Percentiles rank a stretch among this genome's conserved stretches.
These are phyloP conservation scores for Pyronema domesticum DNA, from an alignment of 495 filamentous ascomycete genomes.

Conservation along the genomic window DNA sequence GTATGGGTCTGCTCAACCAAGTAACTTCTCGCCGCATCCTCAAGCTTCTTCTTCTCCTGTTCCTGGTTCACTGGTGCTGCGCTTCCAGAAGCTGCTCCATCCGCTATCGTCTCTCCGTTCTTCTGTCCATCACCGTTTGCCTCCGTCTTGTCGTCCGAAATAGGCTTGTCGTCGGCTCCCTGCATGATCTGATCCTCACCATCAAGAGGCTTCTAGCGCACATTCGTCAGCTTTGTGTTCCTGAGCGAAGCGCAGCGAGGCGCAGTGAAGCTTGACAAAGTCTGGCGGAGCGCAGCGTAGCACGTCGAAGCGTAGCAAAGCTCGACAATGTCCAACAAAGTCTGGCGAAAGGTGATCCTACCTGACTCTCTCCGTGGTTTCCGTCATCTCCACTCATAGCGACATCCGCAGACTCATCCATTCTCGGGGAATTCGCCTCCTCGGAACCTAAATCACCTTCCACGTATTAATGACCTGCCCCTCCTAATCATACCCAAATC, in stretches of 20 bases:
- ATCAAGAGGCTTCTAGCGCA: conserved; percentile 6
- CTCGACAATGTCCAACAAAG: conserved; percentile 4
- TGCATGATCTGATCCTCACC: conserved; percentile 25
- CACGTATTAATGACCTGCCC: conserved; percentile 12
- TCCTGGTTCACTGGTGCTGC: conserved; percentile 15
- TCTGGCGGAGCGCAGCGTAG: conserved; percentile 3
- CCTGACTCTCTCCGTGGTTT: conserved; percentile 2
- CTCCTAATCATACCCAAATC: conserved; percentile 11
- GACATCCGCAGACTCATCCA: conserved; percentile 6
- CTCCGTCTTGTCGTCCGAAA: conserved; percentile 15
- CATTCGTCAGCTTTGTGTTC: conserved; percentile 11
- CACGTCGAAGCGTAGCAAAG: conserved; percentile 8
- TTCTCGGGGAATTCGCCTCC: background rate
- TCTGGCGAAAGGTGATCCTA: conserved; percentile 10
- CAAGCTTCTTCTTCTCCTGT: conserved; percentile 51
- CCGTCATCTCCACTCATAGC: conserved; percentile 13
- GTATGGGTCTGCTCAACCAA: conserved; percentile 81
- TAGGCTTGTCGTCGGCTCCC: conserved; percentile 25
- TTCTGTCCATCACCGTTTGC: conserved; percentile 11
- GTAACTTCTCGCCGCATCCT: conserved; percentile 72
- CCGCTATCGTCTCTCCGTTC: conserved; percentile 8
- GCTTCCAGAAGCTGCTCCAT: conserved; percentile 8
- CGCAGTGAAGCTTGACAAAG: too few species aligned
- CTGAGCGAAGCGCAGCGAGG: conserved; percentile 2
- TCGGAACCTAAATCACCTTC: background rate